Evolutionary conservation across 352 stramenopile genomes (phyloP), one percentile per base, ranked within the genome.

Genomic region (Globisporangium canariense): DNA sequence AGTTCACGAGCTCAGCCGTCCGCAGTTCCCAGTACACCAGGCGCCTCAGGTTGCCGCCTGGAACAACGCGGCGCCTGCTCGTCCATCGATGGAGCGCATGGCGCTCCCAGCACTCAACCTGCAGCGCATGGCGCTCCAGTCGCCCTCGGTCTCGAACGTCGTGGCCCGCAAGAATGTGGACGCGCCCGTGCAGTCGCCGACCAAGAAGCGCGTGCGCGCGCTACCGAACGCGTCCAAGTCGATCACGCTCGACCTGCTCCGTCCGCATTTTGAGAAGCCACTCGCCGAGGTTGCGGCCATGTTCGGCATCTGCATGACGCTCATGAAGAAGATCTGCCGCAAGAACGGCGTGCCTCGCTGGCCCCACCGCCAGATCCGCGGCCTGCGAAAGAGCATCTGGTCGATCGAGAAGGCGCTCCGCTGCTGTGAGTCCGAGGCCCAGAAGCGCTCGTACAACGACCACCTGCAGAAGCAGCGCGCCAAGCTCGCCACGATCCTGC

Each of bases 241-340:
- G 52, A 92, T 92, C 67, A 90, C 81, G 65, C 65, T 92, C 53
- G 75, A 83, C 57, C 71, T 90, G 69, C 67, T 91, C 9, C 83
- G 79, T 3, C 83, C 81, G 14, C 83, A 90, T 69, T 91, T 91
- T 56, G 83, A 92, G 60, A 87, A 86, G 68, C 83, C 83, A 54
- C 71, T 92, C 54, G 81, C 79, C 28, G 81, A 92, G 50, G 83
- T 88, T 68, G 79, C 81, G 25, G 77, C 71, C 52, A 80, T 90
- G 67, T 90, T 92, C 49, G 79, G 83, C 45, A 92, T 92, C 66
- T 92, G 83, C 66, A 89, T 88, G 81, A 92, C 83, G 61, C 70
- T 92, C 49, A 90, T 92, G 83, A 90, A 92, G 75, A 90, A 89
- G 70, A 90, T 90, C 65, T 92, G 83, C 74, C 79, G 83, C 57